phyloP scores from a whole-genome alignment of 331 rosid species.

The Cydonia oblonga region DNA sequence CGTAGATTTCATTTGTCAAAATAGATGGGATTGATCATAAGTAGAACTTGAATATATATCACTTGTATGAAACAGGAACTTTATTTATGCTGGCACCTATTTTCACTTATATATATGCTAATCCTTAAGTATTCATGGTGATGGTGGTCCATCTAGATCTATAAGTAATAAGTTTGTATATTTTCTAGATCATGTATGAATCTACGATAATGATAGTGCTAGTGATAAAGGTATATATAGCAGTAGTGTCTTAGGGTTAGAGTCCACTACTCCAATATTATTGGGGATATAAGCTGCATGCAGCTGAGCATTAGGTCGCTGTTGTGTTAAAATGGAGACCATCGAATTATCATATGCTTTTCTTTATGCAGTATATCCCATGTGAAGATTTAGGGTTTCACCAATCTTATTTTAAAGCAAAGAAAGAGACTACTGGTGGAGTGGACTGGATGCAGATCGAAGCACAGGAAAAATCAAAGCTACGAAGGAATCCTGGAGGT shows the following conservation, averaged over 20 bases:
- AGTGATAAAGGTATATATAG: neutral
- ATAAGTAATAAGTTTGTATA: neutral
- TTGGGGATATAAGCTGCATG: neutral
- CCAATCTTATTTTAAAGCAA: slow-evolving; percentile 19
- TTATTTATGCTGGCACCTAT: too few species aligned
- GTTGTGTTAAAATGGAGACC: neutral
- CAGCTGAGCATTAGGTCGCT: neutral
- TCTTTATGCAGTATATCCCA: slow-evolving; percentile 11
- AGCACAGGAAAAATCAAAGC: neutral
- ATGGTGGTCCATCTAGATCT: neutral
- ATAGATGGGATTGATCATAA: neutral
- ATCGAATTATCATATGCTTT: neutral
- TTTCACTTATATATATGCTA: too few species aligned
- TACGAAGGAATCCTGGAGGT: neutral
- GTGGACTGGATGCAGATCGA: neutral
- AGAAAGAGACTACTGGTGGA: slow-evolving; percentile 28
- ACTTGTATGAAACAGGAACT: too few species aligned
- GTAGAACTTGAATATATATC: neutral
- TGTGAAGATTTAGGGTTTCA: slow-evolving; percentile 28
- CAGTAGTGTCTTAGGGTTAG: neutral
- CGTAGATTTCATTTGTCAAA: neutral
- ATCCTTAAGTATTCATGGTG: neutral
- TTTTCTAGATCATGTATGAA: neutral
- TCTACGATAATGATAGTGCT: neutral
- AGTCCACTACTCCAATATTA: neutral